Base-by-base conservation (phyloP, 495 filamentous ascomycete genomes). In the Penicillium verhagenii region DNA sequence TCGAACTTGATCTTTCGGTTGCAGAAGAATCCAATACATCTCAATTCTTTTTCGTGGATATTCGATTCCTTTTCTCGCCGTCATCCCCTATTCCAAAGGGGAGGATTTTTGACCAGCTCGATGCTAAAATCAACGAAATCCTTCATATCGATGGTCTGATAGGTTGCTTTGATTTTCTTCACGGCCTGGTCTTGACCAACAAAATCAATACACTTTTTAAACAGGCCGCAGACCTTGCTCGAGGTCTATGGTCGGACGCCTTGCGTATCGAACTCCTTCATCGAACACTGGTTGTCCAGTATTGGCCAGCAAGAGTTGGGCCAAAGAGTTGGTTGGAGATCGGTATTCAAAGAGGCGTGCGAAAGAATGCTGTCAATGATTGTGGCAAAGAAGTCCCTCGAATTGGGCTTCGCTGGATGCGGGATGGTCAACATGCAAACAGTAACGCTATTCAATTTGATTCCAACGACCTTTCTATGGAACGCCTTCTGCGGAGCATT, bases 21-120 rank as follows among this genome's bases (percentile, higher is more conserved):
- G 88, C 86, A 1, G 85, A 91, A 57, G 92, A 96, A 63, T 84
- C 92, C 47, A 82, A 83, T 13, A 72, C 79, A 25, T 87, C 85
- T 8, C 93, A 92, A 65, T 91, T 96, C 64, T 96, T 85, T 71
- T 96, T 97, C 63, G 86, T 97, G 56, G 92, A 97, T 63, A 87
- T 96, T 56, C 83, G 92, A 47, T 91, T 95, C 57, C 71, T 86
- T 23, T 98, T 95, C 68, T 76, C 73, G 14, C 94, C 94, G 7
- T 79, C 82, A 3, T 72, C 79, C 1, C 79, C 82, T 19, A 64
- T 91, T 9, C 79, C 86, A 0, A 78, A 79, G 9, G 72, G 79
- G 13, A 71, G 73, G 29, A 57, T 93, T 23, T 79, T 84, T 47
- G 70, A 75, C 26, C 76, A 82, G 42, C 70, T 97, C 31, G 90